phyloP scores from a whole-genome alignment of 257 asterid genomes.

The Scutellaria baicalensis region DNA sequence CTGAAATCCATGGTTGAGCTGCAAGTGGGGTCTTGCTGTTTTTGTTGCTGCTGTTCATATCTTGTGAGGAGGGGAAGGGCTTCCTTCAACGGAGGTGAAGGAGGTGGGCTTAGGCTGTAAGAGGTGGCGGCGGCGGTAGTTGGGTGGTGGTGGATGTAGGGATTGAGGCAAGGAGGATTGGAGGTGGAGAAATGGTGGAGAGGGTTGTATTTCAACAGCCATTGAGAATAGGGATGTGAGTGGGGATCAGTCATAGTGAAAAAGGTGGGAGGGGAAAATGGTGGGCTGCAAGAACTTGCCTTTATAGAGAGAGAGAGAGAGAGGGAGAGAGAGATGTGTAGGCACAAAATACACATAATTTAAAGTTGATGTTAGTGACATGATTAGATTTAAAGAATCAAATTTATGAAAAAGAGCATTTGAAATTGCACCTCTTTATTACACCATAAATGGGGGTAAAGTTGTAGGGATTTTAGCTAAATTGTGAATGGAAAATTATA shows the following conservation, averaged over 20 bases:
- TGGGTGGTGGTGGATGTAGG: constrained; percentile 11
- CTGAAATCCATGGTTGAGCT: constrained; percentile 18
- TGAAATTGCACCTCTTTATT: constrained; percentile 11
- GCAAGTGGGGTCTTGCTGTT: constrained; percentile 16
- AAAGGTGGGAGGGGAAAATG: constrained; percentile 24
- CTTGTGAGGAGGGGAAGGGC: constrained; percentile 55
- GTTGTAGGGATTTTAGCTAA: no score
- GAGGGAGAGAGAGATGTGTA: neutral
- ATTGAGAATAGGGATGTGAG: constrained; percentile 36
- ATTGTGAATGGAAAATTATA: no score
- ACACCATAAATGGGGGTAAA: constrained; percentile 10
- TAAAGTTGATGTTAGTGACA: constrained; percentile 21
- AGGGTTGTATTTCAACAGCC: constrained; percentile 40
- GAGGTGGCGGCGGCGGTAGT: neutral
- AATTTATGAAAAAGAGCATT: constrained; percentile 15
- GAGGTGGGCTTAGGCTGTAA: constrained; percentile 27
- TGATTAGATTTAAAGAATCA: constrained; percentile 19
- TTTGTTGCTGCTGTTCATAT: constrained; percentile 19
- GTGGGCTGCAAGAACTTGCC: constrained; percentile 18
- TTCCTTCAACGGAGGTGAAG: constrained; percentile 55
- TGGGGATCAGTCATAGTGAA: constrained; percentile 56
- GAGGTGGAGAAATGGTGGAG: constrained; percentile 26
- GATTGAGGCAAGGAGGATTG: constrained; percentile 1
- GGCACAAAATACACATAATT: neutral
- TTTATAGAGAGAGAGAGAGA: constrained; percentile 32